phyloP scores from a whole-genome alignment of 176 grass and related monocot species.

The Avena sativa region DNA sequence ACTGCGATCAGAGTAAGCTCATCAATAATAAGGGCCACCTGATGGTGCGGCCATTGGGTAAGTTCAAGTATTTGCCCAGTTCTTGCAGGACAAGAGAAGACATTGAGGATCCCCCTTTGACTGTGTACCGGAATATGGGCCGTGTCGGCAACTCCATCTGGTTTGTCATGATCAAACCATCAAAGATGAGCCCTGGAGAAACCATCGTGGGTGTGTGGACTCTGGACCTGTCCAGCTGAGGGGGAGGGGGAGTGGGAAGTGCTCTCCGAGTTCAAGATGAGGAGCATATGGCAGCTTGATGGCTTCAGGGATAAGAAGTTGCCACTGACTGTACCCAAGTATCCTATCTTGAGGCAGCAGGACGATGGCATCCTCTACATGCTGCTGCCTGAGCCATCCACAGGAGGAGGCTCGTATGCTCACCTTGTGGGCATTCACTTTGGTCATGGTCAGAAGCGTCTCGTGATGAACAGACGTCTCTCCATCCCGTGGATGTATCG shows the following conservation, averaged over 20 bases:
- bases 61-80: neutral
- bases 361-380: neutral
- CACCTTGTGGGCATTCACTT: neutral
- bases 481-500: no score
- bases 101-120: neutral
- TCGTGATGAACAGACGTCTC: no score
- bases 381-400: neutral
- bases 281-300: neutral
- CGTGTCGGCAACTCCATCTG: neutral
- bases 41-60: neutral
- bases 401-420: no score
- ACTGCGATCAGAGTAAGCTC: neutral
- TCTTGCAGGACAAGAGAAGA: neutral
- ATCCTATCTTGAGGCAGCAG: neutral
- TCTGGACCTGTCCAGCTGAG: neutral
- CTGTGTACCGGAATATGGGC: neutral
- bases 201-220: neutral
- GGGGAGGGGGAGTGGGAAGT: neutral
- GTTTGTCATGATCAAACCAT: neutral
- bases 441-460: no score
- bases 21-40: neutral
- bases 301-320: neutral
- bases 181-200: neutral
- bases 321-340: neutral
- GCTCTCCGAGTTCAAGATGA: neutral